phyloP scores from a whole-genome alignment of 139 green algal genomes.

The Chlamydomonas schloesseri region DNA sequence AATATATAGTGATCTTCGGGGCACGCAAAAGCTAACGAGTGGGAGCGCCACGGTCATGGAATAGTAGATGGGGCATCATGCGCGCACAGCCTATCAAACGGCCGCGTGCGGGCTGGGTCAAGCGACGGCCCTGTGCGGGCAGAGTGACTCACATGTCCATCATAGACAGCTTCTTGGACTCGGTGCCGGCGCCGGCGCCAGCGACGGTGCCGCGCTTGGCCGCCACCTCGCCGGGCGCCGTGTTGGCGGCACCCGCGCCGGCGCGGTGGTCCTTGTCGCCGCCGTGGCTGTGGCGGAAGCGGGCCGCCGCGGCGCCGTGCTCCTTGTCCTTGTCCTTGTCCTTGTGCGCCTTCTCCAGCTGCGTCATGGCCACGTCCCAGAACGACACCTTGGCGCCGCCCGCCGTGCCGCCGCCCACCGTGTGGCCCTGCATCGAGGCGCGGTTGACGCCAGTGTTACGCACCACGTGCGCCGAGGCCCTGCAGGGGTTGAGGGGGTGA shows the following conservation, averaged over 20 bases:
- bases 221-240: neutral
- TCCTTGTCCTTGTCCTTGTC: neutral
- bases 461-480: no score
- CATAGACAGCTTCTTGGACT: neutral
- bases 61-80: no score
- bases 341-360: neutral
- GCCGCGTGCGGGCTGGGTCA: no score
- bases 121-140: no score
- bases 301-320: neutral
- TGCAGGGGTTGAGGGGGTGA: no score
- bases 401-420: no score
- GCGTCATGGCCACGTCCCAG: neutral
- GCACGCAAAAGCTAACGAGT: no score
- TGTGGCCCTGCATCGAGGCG: neutral
- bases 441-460: neutral
- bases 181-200: neutral
- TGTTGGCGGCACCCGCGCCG: no score
- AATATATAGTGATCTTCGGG: no score
- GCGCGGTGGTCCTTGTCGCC: neutral
- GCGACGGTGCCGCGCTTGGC: neutral
- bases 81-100: no score
- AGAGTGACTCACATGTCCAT: slow-evolving; percentile 11
- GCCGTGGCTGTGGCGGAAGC: neutral
- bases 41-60: no score
- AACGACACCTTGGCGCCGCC: neutral